Percentiles rank a stretch among this genome's conserved stretches.
Evolutionary conservation across 2,329 filamentous ascomycete species (phyloP).

Genomic region (Fusarium protoensiforme): DNA sequence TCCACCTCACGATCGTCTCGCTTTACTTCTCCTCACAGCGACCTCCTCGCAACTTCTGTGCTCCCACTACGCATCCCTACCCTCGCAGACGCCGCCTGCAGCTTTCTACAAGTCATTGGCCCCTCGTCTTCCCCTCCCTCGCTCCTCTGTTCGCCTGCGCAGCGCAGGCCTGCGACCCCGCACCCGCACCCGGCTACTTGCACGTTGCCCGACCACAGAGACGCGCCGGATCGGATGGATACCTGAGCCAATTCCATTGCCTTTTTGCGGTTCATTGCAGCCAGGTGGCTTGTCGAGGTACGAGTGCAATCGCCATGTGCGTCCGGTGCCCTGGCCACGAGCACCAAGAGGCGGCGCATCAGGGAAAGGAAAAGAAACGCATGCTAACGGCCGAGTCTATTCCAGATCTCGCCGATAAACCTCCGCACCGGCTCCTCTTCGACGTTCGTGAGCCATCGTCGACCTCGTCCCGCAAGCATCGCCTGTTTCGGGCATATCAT

Average conservation of each 20-base stretch:
- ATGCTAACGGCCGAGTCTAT: conserved; percentile 12
- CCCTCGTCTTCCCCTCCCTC: conserved; percentile 22
- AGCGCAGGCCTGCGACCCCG: conserved; percentile 32
- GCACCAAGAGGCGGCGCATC: not conserved
- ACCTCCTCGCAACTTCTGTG: not conserved
- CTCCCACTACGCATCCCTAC: not conserved
- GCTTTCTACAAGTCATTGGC: conserved; percentile 32
- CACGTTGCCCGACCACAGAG: conserved; percentile 20
- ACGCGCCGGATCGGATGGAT: conserved; percentile 24
- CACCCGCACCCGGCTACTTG: conserved; percentile 27
- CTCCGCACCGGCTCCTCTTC: not conserved
- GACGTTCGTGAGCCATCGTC: not conserved
- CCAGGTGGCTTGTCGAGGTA: conserved; percentile 18
- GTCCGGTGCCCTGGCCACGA: not conserved
- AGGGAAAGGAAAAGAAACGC: not conserved
- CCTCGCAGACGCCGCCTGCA: conserved; percentile 6
- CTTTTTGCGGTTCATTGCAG: conserved; percentile 22
- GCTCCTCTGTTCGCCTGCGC: conserved; percentile 14
- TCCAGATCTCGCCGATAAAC: conserved; percentile 6
- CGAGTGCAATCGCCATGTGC: conserved; percentile 10
- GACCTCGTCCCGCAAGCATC: conserved; percentile 1
- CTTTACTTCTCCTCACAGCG: conserved; percentile 6
- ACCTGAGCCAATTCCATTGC: conserved; percentile 27
- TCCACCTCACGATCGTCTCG: conserved; percentile 25
- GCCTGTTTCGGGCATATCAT: conserved; percentile 1